Evolutionary conservation across 768 basidiomycete genomes (phyloP).

Genomic region (Kwoniella mangroviensis): DNA sequence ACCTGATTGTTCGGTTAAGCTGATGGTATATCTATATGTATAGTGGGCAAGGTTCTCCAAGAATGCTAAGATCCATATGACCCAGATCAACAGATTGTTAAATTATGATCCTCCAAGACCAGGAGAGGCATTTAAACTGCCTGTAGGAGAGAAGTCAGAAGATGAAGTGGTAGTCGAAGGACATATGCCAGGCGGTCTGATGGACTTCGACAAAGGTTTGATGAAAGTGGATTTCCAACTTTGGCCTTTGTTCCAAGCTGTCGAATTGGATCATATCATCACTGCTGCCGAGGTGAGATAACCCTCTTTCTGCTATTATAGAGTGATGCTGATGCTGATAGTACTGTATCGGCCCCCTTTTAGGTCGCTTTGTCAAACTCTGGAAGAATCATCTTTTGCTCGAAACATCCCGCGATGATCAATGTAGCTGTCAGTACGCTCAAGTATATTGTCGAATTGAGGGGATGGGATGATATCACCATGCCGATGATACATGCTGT

Average conservation of each 20-base stretch:
- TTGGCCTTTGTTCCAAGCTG: constrained; percentile 92
- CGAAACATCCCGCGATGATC: constrained; percentile 87
- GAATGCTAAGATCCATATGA: constrained; percentile 88
- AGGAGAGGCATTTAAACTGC: constrained; percentile 46
- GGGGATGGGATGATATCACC: constrained; percentile 90
- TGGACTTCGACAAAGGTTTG: constrained; percentile 87
- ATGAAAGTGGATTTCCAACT: constrained; percentile 95
- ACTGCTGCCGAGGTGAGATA: constrained; percentile 73
- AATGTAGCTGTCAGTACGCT: constrained; percentile 83
- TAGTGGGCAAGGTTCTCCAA: constrained; percentile 63
- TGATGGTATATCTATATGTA: not conserved
- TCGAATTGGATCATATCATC: constrained; percentile 91
- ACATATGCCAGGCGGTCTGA: constrained; percentile 70
- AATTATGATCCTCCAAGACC: constrained; percentile 50
- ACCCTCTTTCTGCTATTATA: not conserved
- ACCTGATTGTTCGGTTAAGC: not conserved
- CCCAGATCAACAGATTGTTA: constrained; percentile 59
- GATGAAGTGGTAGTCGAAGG: constrained; percentile 30
- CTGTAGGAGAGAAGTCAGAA: constrained; percentile 30
- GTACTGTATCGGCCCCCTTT: constrained; percentile 1
- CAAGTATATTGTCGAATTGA: constrained; percentile 87
- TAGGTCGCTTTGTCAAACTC: constrained; percentile 82
- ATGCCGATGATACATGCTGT: constrained; percentile 61
- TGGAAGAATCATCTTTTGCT: constrained; percentile 84
- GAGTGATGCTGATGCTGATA: constrained; percentile 1